A percentile compares a stretch with the other conserved stretches of the same genome.
Evolutionary conservation across 768 basidiomycete species (phyloP).

Genomic region (Boletus reticulatus): DNA sequence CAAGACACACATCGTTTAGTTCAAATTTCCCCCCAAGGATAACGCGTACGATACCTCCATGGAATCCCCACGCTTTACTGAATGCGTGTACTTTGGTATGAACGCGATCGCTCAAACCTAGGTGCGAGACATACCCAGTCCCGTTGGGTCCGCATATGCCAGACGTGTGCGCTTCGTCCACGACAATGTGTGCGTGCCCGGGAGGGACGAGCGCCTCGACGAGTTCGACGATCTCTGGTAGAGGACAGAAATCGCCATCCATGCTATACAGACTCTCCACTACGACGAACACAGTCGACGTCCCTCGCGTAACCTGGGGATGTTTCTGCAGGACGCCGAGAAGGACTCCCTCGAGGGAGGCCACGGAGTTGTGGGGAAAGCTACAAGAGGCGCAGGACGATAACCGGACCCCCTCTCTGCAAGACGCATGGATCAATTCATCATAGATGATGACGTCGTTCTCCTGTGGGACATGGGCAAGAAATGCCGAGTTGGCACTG

Average conservation of each 20-base stretch:
- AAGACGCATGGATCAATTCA: constrained; percentile 51
- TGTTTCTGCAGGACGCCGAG: constrained; percentile 21
- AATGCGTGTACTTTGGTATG: constrained; percentile 50
- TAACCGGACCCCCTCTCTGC: constrained; percentile 49
- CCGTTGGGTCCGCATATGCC: constrained; percentile 50
- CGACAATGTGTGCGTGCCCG: constrained; percentile 42
- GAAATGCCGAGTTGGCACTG: constrained; percentile 52
- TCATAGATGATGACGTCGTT: constrained; percentile 53
- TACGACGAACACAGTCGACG: constrained; percentile 42
- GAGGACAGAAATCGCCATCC: constrained; percentile 55
- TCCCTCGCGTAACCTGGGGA: constrained; percentile 22
- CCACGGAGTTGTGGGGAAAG: constrained; percentile 48
- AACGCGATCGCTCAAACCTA: constrained; percentile 43
- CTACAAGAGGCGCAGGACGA: constrained; percentile 29
- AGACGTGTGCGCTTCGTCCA: constrained; percentile 60
- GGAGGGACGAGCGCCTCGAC: constrained; percentile 37
- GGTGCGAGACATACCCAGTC: constrained; percentile 38
- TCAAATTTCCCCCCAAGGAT: background rate
- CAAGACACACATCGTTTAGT: background rate
- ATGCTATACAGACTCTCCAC: constrained; percentile 60
- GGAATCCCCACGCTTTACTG: constrained; percentile 39
- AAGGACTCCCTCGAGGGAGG: constrained; percentile 31
- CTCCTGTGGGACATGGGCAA: constrained; percentile 41
- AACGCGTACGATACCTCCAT: constrained; percentile 11
- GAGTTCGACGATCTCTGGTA: constrained; percentile 39